Evolutionary conservation across 352 stramenopile species (phyloP), one percentile per base, ranked within the genome.

Genomic region (Phytophthora capsici): DNA sequence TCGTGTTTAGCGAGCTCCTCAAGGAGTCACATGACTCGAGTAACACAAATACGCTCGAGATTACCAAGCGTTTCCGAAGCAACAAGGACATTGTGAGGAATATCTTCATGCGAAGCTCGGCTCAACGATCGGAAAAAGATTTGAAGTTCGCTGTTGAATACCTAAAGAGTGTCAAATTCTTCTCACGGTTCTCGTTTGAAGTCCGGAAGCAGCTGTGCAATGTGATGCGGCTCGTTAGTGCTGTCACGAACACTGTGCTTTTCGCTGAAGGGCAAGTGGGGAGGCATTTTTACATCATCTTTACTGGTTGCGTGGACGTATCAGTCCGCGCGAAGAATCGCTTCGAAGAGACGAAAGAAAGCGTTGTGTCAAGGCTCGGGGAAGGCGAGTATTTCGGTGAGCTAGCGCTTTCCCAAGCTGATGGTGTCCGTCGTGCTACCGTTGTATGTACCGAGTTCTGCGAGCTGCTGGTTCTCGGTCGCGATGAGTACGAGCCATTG

Each of bases 41-140:
- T 45, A 58, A 57, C 2, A 58, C 64, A 2, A 63, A 81, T 34
- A 70, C 73, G 17, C 69, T 93, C n/a, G 84, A 93, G 50, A 73
- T 91, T 25, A 79, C 81, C 20, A 91, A 91, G 63, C 72, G 82
- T 17, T 95, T 95, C 50, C 84, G 84, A 1, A 89, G 84, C 23
- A 93, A 93, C 72, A 95, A 95, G 57, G 87, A 95, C 48, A 93
- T 95, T 49, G 85, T 95, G 25, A 82, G 87, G 36, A 91, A 88
- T 58, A 95, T 95, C 45, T 95, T 95, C 63, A 84, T 90, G 46
- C 80, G 86, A 40, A 62, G 71, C 32, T 85, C 84, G 2, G 36
- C 66, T 2, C 84, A 93, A 48, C 83, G 84, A 17, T 91, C 84
- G 0, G 87, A 95, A 26, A 91, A 92, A 55, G 87, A 95, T 51